Percentiles rank a stretch among this genome's conserved stretches.
Conservation (phyloP, 441 rosid genomes). For the Macaranga tanarius region DNA sequence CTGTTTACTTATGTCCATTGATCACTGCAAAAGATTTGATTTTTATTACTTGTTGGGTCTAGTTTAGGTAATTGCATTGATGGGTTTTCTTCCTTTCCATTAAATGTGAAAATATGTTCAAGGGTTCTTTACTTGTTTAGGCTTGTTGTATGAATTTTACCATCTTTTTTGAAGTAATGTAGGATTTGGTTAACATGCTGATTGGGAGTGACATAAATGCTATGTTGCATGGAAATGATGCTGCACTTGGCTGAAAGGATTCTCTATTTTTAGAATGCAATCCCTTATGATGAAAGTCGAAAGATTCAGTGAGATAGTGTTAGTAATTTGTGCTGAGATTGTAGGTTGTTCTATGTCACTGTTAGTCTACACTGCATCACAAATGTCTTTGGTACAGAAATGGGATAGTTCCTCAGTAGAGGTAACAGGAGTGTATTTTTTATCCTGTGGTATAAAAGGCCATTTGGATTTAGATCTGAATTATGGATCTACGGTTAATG, state of each 20-base stretch:
- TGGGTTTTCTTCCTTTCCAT: slow-evolving; percentile 5
- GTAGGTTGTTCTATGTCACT: not conserved
- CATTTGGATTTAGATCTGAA: not conserved
- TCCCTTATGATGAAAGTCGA: slow-evolving; percentile 2
- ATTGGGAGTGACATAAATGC: not conserved
- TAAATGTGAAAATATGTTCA: not conserved
- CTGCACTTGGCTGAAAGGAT: not conserved
- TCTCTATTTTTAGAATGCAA: not conserved
- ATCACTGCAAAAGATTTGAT: not conserved
- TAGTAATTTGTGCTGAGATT: not conserved
- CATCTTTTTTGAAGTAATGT: not conserved
- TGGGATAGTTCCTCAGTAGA: not conserved
- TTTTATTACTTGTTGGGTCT: not conserved
- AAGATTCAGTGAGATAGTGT: not conserved
- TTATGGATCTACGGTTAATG: not conserved
- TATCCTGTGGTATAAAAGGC: not conserved
- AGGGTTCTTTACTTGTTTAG: not conserved
- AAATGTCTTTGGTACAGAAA: not conserved
- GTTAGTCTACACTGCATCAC: not conserved
- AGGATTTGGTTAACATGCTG: not conserved
- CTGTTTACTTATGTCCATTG: not conserved
- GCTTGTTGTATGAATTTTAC: not conserved
- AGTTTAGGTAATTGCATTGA: not conserved
- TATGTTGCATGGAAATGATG: not conserved
- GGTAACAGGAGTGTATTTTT: not conserved